Conservation (phyloP, 371 early-diverging fungal species). For the Mortierella sp. region DNA sequence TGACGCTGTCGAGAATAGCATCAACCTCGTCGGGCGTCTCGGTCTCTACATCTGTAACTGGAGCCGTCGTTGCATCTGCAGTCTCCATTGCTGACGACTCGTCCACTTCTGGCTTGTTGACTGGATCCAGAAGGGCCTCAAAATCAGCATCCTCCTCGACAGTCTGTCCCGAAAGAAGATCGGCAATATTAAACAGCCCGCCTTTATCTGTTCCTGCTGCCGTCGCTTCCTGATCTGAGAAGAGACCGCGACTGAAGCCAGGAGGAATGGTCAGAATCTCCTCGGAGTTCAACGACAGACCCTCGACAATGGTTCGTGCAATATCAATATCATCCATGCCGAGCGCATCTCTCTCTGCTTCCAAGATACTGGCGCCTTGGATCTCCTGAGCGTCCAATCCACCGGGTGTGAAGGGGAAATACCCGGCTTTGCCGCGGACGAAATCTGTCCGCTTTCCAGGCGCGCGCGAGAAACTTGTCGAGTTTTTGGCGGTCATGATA, state of each 20-base stretch:
- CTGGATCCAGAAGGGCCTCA: constrained; percentile 46
- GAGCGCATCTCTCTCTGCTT: constrained; percentile 50
- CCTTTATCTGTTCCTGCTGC: constrained; percentile 3
- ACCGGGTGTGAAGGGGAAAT: constrained; percentile 89
- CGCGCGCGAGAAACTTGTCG: constrained; percentile 80
- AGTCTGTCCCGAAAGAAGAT: constrained; percentile 64
- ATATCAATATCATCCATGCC: constrained; percentile 64
- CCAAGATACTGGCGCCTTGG: constrained; percentile 28
- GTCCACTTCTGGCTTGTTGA: constrained; percentile 15
- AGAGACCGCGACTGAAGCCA: constrained; percentile 75
- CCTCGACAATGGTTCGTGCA: constrained; percentile 55
- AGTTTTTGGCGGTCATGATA: constrained; percentile 74
- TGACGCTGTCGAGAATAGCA: constrained; percentile 41
- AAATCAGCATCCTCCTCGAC: constrained; percentile 42
- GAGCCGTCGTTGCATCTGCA: background rate
- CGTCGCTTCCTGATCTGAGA: constrained; percentile 22
- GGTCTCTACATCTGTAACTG: background rate
- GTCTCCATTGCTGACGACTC: background rate
- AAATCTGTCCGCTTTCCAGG: constrained; percentile 75
- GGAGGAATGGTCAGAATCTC: constrained; percentile 68
- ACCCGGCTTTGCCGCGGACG: constrained; percentile 79
- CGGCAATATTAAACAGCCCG: constrained; percentile 68
- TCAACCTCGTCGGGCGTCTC: constrained; percentile 39
- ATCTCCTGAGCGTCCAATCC: constrained; percentile 54
- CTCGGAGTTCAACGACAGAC: constrained; percentile 37